These are phyloP conservation scores for Ustilago hordei DNA, from an alignment of 1,284 basidiomycete genomes.

Conservation along the genomic window DNA sequence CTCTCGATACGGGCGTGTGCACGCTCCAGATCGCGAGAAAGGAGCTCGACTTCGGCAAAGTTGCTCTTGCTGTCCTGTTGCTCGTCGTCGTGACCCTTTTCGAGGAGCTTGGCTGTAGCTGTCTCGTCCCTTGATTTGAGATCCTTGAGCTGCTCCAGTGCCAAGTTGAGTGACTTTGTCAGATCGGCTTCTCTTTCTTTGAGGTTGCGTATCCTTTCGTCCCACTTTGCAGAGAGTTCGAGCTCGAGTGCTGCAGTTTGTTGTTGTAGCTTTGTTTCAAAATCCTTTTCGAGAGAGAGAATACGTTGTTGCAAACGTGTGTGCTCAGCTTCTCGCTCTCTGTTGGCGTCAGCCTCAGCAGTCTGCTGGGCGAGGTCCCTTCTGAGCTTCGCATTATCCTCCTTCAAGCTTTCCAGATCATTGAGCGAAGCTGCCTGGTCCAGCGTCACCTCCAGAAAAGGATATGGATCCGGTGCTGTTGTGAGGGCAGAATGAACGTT, in stretches of 20 bases:
- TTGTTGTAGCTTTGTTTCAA: constrained; percentile 89
- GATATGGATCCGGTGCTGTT: constrained; percentile 95
- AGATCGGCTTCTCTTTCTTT: constrained; percentile 93
- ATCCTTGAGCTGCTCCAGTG: constrained; percentile 88
- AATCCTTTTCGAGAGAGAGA: constrained; percentile 72
- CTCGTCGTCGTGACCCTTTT: constrained; percentile 77
- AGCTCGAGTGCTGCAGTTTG: constrained; percentile 89
- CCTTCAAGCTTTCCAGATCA: constrained; percentile 47
- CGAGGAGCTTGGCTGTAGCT: constrained; percentile 88
- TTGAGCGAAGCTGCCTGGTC: constrained; percentile 68
- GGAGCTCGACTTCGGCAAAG: constrained; percentile 61
- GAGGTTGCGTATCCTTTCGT: constrained; percentile 93
- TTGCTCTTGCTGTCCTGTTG: constrained; percentile 19
- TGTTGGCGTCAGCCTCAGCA: constrained; percentile 26
- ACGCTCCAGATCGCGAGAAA: constrained; percentile 89
- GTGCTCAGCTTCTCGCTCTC: constrained; percentile 84
- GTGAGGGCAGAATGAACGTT: constrained; percentile 78
- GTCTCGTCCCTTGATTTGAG: constrained; percentile 89
- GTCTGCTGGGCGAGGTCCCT: constrained; percentile 17
- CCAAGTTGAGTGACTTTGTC: constrained; percentile 83
- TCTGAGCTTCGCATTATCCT: constrained; percentile 38
- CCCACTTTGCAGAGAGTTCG: constrained; percentile 93
- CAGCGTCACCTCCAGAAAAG: constrained; percentile 90
- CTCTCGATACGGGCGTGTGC: constrained; percentile 91
- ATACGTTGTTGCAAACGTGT: constrained; percentile 78